phyloP scores from a whole-genome alignment of 345 rosid species.

The Stellera chamaejasme region DNA sequence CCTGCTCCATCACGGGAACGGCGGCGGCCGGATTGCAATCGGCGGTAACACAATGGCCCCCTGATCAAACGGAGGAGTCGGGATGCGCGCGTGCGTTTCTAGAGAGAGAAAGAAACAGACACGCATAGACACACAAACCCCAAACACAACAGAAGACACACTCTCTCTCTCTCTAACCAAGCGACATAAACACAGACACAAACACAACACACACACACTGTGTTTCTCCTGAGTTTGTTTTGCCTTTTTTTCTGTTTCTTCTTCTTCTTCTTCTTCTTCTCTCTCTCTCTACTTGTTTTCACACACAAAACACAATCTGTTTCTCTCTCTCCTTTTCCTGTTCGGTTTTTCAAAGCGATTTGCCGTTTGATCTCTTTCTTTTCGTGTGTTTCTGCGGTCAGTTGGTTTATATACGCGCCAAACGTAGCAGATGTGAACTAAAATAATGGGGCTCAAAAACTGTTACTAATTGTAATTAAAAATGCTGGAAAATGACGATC shows the following conservation, averaged over 20 bases:
- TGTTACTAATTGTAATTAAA: neutral
- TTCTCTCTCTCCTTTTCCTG: slow-evolving; percentile 7
- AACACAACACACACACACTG: slow-evolving; percentile 8
- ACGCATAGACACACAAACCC: neutral
- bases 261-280: slow-evolving; percentile 1
- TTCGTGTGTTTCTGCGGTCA: slow-evolving; percentile 19
- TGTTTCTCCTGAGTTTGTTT: slow-evolving; percentile 4
- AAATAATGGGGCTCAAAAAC: slow-evolving; percentile 7
- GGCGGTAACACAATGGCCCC: slow-evolving; percentile 20
- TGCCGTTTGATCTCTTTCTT: slow-evolving; percentile 37
- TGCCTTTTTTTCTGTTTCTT: slow-evolving; percentile 2
- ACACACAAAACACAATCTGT: neutral
- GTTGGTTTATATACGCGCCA: slow-evolving; percentile 70
- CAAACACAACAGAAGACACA: slow-evolving; percentile 12
- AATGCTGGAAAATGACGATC: slow-evolving; percentile 5
- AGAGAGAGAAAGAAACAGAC: neutral
- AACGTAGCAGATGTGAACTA: slow-evolving; percentile 25
- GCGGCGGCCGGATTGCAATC: slow-evolving; percentile 8
- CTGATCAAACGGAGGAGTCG: slow-evolving; percentile 37
- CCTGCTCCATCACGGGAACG: slow-evolving; percentile 52
- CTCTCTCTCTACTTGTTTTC: slow-evolving; percentile 12
- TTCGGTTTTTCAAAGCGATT: slow-evolving; percentile 26
- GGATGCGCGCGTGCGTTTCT: slow-evolving; percentile 11
- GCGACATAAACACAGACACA: slow-evolving; percentile 11
- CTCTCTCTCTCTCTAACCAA: slow-evolving; percentile 18